A percentile compares a stretch with the other conserved stretches of the same genome.
Conservation (phyloP, 306 rosid genomes). For the Amphicarpaea edgeworthii region DNA sequence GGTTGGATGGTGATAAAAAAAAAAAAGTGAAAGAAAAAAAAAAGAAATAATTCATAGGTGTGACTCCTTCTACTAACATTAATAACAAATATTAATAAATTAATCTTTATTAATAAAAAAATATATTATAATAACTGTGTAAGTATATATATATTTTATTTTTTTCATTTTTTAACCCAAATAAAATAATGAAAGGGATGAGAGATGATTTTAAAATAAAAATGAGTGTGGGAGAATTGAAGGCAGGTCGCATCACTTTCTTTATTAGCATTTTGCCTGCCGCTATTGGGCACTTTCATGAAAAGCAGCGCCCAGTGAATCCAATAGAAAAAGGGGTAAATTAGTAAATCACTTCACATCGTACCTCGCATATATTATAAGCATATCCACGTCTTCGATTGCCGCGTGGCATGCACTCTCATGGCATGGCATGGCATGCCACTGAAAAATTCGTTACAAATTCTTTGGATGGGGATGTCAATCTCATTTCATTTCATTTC, state of each 20-base stretch:
- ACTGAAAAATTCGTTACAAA: slow-evolving; percentile 7
- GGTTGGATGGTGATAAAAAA: too few species aligned
- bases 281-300: slow-evolving; percentile 50
- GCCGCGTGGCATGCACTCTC: slow-evolving; percentile 40
- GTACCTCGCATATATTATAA: background rate
- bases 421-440: background rate
- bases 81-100: too few species aligned
- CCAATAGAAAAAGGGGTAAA: slow-evolving; percentile 32
- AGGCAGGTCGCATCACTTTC: slow-evolving; percentile 47
- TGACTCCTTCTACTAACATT: too few species aligned
- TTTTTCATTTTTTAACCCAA: too few species aligned
- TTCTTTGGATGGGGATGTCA: slow-evolving; percentile 12
- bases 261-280: slow-evolving; percentile 51
- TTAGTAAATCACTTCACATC: slow-evolving; percentile 13
- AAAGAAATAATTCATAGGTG: too few species aligned
- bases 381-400: background rate
- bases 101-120: too few species aligned
- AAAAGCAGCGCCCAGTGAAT: slow-evolving; percentile 55
- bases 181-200: too few species aligned
- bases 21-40: too few species aligned
- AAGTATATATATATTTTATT: too few species aligned
- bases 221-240: background rate
- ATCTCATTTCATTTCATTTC: background rate
- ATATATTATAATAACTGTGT: too few species aligned
- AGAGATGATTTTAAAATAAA: too few species aligned